A percentile compares a stretch with the other conserved stretches of the same genome.
phyloP scores from a whole-genome alignment of 306 rosid species.

The Ziziphus jujuba region DNA sequence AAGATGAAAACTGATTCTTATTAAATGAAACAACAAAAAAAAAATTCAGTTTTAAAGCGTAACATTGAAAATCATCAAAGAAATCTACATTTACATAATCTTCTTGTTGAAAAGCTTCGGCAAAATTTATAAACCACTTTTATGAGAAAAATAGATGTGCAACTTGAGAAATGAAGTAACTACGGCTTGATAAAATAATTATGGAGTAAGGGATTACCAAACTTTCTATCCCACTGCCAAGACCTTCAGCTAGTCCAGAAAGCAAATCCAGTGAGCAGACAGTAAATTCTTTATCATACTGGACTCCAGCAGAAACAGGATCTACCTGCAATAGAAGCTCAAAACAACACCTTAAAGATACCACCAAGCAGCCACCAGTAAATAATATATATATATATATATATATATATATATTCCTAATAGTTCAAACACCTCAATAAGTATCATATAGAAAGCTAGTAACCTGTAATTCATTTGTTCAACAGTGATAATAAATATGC shows the following conservation, averaged over 20 bases:
- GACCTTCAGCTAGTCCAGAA: slow-evolving; percentile 98
- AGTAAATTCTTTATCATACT: slow-evolving; percentile 88
- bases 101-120: background rate
- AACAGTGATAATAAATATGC: background rate
- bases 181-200: slow-evolving; percentile 21
- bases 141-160: slow-evolving; percentile 3
- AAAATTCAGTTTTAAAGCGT: background rate
- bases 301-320: slow-evolving; percentile 78
- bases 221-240: slow-evolving; percentile 98
- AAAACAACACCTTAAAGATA: slow-evolving; percentile 18
- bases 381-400: too few species aligned
- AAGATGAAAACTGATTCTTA: background rate
- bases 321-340: slow-evolving; percentile 66
- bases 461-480: background rate
- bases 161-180: slow-evolving; percentile 18
- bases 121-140: background rate
- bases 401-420: background rate
- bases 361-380: slow-evolving; percentile 7
- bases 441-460: background rate
- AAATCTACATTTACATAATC: too few species aligned
- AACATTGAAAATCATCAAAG: too few species aligned
- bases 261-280: slow-evolving; percentile 97
- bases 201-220: slow-evolving; percentile 55
- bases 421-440: background rate
- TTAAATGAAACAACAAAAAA: background rate